Percentiles rank a stretch among this genome's conserved stretches.
Conservation (phyloP, 2,329 filamentous ascomycete species). For the Aspergillus ochraceoroseus region DNA sequence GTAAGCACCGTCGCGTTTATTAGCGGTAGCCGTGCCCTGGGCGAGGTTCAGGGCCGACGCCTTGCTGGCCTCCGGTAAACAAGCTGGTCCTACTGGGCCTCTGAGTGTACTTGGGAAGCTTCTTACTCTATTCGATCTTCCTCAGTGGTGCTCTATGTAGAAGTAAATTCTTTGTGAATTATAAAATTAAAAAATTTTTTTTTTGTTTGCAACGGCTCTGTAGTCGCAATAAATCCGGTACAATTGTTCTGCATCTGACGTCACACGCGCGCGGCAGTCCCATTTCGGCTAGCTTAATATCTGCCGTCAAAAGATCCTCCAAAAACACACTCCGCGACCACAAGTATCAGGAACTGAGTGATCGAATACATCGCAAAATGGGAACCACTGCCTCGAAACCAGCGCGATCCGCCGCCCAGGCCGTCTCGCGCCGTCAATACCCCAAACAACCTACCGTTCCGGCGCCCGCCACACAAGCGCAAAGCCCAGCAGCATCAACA, state of each 20-base stretch:
- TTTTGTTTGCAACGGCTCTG: too few species aligned
- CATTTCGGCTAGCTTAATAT: slow-evolving; percentile 18
- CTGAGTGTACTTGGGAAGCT: too few species aligned
- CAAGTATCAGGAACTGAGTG: too few species aligned
- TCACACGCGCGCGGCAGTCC: slow-evolving; percentile 19
- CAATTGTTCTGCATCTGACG: too few species aligned
- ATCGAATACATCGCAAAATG: too few species aligned
- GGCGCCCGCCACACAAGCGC: slow-evolving; percentile 37
- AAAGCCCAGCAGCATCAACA: slow-evolving; percentile 22
- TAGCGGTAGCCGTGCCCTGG: slow-evolving; percentile 82
- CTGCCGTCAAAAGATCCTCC: slow-evolving; percentile 4
- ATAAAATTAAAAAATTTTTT: too few species aligned
- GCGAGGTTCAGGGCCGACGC: slow-evolving; percentile 85
- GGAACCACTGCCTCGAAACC: slow-evolving; percentile 57
- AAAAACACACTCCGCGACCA: background rate
- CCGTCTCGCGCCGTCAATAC: slow-evolving; percentile 52
- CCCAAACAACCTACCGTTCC: slow-evolving; percentile 44
- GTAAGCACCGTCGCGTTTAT: slow-evolving; percentile 70
- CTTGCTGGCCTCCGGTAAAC: slow-evolving; percentile 63
- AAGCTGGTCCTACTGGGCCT: slow-evolving; percentile 8
- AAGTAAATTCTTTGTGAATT: background rate
- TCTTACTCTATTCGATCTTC: too few species aligned
- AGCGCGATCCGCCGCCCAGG: slow-evolving; percentile 46
- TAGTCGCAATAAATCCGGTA: too few species aligned
- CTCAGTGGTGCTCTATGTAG: slow-evolving; percentile 8